A percentile compares a stretch with the other conserved stretches of the same genome.
These are phyloP conservation scores for Mortierella sp. DNA, from an alignment of 371 early-diverging fungal species.

Conservation along the genomic window DNA sequence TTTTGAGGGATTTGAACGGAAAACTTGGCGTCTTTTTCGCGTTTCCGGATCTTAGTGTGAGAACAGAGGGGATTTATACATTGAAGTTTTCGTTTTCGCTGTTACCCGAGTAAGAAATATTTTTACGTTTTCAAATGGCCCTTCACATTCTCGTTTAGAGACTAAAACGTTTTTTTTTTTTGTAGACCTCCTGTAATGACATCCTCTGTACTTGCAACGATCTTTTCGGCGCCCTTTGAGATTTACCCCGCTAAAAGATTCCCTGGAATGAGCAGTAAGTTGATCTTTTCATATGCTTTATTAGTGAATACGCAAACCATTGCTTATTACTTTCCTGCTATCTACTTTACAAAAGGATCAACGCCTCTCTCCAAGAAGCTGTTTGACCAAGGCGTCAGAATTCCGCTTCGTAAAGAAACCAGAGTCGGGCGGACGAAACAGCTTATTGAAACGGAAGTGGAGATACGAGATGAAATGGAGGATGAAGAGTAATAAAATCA, in stretches of 20 bases:
- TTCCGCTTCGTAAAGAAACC: slow-evolving; percentile 85
- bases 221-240: slow-evolving; percentile 68
- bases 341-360: slow-evolving; percentile 68
- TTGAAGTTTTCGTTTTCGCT: slow-evolving; percentile 69
- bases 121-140: neutral
- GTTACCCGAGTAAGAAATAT: slow-evolving; percentile 28
- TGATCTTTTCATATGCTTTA: neutral
- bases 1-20: slow-evolving; percentile 72
- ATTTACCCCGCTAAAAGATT: slow-evolving; percentile 74
- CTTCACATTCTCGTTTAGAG: neutral
- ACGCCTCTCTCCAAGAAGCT: slow-evolving; percentile 84
- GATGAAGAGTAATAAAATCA: slow-evolving; percentile 10
- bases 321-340: neutral
- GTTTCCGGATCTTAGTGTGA: slow-evolving; percentile 79
- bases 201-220: slow-evolving; percentile 66
- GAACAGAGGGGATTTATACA: slow-evolving; percentile 74
- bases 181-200: slow-evolving; percentile 62
- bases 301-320: neutral
- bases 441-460: slow-evolving; percentile 20
- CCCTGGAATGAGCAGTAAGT: slow-evolving; percentile 74
- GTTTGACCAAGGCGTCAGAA: slow-evolving; percentile 90
- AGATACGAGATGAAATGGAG: slow-evolving; percentile 12
- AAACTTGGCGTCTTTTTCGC: slow-evolving; percentile 81
- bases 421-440: slow-evolving; percentile 27
- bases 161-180: slow-evolving; percentile 1